Evolutionary conservation across 1,139 yeast species (phyloP).

Genomic region (Geotrichum phurueaensis): DNA sequence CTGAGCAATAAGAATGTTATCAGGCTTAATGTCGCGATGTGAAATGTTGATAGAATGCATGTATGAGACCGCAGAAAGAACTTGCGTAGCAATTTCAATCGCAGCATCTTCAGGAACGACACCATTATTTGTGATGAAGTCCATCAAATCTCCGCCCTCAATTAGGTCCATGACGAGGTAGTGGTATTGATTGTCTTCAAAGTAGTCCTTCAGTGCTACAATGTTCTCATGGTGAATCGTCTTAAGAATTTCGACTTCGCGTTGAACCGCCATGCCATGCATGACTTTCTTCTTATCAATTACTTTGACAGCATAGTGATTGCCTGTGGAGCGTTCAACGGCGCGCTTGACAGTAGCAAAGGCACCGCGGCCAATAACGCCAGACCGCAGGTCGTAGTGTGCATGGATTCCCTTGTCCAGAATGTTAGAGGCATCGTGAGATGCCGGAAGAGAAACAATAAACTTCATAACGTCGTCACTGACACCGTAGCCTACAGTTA

Average conservation of each 20-base stretch:
- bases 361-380: constrained; percentile 91
- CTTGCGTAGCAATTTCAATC: constrained; percentile 76
- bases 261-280: constrained; percentile 72
- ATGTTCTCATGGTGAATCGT: constrained; percentile 78
- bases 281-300: constrained; percentile 79
- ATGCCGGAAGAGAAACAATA: constrained; percentile 54
- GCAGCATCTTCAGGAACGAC: constrained; percentile 88
- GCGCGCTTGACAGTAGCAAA: constrained; percentile 94
- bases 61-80: constrained; percentile 74
- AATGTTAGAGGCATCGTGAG: constrained; percentile 17
- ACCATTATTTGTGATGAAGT: constrained; percentile 84
- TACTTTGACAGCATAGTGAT: constrained; percentile 83
- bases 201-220: constrained; percentile 74
- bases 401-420: constrained; percentile 45
- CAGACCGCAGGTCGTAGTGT: constrained; percentile 73
- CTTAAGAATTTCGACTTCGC: constrained; percentile 77
- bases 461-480: constrained; percentile 68
- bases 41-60: constrained; percentile 87
- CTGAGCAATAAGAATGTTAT: constrained; percentile 81
- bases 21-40: constrained; percentile 84
- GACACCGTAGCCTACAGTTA: constrained; percentile 85
- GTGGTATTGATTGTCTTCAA: constrained; percentile 73
- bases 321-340: constrained; percentile 76
- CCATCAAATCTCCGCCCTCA: constrained; percentile 98
- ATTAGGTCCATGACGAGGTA: constrained; percentile 93